Evolutionary conservation across 176 grass and related monocot species (phyloP).

Genomic region (Avena atlantica): DNA sequence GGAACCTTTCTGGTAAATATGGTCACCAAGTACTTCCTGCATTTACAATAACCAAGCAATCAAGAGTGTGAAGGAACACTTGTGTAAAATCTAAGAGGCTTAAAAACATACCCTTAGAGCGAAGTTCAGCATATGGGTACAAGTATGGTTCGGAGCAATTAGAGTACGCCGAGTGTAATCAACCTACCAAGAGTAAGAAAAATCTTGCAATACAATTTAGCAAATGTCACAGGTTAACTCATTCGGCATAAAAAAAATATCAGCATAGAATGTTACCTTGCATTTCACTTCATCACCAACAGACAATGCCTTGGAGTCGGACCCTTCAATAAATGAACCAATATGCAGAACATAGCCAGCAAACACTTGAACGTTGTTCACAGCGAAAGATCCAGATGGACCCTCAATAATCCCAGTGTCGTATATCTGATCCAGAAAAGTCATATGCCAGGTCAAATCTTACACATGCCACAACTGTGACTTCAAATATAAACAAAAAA

Average conservation of each 20-base stretch:
- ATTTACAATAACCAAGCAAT: constrained; percentile 26
- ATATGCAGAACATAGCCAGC: constrained; percentile 91
- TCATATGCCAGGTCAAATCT: constrained; percentile 9
- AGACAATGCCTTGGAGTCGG: constrained; percentile 47
- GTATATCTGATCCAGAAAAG: constrained; percentile 70
- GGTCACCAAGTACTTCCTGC: constrained; percentile 97
- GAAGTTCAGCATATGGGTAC: constrained; percentile 99
- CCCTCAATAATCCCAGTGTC: constrained; percentile 90
- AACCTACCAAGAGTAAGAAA: constrained; percentile 63
- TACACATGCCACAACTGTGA: neutral
- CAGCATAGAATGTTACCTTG: constrained; percentile 56
- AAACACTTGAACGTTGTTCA: constrained; percentile 89
- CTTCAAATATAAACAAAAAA: neutral
- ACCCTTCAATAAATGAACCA: constrained; percentile 60
- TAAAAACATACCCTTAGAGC: constrained; percentile 75
- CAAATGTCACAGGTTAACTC: constrained; percentile 12
- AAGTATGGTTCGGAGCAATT: constrained; percentile 98
- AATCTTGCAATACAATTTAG: constrained; percentile 35
- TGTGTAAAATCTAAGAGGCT: constrained; percentile 14
- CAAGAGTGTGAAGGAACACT: neutral
- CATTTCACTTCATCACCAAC: constrained; percentile 78
- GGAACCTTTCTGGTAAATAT: constrained; percentile 98
- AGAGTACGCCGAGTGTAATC: constrained; percentile 73
- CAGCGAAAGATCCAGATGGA: constrained; percentile 79
- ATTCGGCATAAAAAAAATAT: constrained; percentile 10